phyloP scores from a whole-genome alignment of 164 flowering plant species.

The Cinnamomum chago region DNA sequence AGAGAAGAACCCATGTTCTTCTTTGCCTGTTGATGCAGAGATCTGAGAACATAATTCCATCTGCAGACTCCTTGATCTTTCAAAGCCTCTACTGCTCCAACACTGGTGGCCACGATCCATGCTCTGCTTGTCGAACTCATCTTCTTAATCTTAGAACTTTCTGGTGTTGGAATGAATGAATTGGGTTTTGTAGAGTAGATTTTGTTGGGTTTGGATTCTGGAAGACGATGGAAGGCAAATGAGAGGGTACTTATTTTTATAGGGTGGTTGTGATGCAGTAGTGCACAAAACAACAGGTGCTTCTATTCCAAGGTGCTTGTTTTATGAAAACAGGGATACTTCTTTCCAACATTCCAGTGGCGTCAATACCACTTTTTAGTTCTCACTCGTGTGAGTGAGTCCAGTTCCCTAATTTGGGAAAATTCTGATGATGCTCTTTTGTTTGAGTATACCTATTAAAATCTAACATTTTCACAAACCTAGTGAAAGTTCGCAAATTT shows the following conservation, averaged over 20 bases:
- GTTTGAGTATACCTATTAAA: too few relatives aligned
- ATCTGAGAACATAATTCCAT: conserved; percentile 19
- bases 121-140: conserved; percentile 18
- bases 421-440: too few relatives aligned
- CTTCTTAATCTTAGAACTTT: not conserved
- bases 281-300: not conserved
- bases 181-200: too few relatives aligned
- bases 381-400: too few relatives aligned
- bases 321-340: not conserved
- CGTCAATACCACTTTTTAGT: not conserved
- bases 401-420: too few relatives aligned
- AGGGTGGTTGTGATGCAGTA: not conserved
- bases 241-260: not conserved
- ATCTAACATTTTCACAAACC: too few relatives aligned
- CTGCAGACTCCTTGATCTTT: conserved; percentile 23
- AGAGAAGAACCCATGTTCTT: not conserved
- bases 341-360: not conserved
- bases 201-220: not conserved
- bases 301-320: not conserved
- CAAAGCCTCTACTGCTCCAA: conserved; percentile 3
- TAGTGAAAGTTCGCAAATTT: too few relatives aligned
- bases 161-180: too few relatives aligned
- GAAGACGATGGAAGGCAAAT: not conserved
- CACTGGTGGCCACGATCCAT: conserved; percentile 18
- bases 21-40: conserved; percentile 12